Base-by-base conservation (phyloP, 257 asterid species). In the Prunella vulgaris region DNA sequence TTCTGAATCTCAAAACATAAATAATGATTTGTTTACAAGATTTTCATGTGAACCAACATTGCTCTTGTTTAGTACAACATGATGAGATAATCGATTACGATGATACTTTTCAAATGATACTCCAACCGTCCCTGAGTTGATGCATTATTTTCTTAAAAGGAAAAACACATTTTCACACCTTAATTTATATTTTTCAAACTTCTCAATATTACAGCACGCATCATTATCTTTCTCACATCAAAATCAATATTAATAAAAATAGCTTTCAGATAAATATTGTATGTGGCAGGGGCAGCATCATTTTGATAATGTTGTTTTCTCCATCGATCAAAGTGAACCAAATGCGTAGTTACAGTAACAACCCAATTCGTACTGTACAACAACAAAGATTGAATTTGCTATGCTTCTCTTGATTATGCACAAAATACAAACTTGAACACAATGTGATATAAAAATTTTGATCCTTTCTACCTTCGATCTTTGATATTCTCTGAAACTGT, bases 401-500 rank as follows among this genome's bases (percentile, higher is more conserved):
- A 52, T 40, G 65, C 40, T 72, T 49, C 68, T 28, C 63, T 66
- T 73, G 20, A 22, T 68, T 78, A 68, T 78, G 66, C 77, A 78
- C 61, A 73, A 63, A 76, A 52, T n/a, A 9, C 70, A 32, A 66
- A 46, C 59, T 18, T 67, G 69, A 59, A 32, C 57, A 69, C 68
- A 63, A 65, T 60, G 42, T 61, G 49, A 44, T 69, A 12, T 76
- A 69, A 71, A 64, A 72, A 22, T 72, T 15, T 37, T 66, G 66
- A 72, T 67, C 67, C 1, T 56, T 54, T 44, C 77, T 54, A 81
- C 76, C 73, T 74, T 60, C 60, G 76, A 58, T 72, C 76, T 66
- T 77, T 76, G 67, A 77, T 74, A 65, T 48, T 82, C 61, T 84
- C 88, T 14, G 84, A 78, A 49, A 72, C 83, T n/a, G 84, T 73